These are phyloP conservation scores for Tetrastigma voinierianum DNA, from an alignment of 164 flowering plant genomes.

Conservation along the genomic window DNA sequence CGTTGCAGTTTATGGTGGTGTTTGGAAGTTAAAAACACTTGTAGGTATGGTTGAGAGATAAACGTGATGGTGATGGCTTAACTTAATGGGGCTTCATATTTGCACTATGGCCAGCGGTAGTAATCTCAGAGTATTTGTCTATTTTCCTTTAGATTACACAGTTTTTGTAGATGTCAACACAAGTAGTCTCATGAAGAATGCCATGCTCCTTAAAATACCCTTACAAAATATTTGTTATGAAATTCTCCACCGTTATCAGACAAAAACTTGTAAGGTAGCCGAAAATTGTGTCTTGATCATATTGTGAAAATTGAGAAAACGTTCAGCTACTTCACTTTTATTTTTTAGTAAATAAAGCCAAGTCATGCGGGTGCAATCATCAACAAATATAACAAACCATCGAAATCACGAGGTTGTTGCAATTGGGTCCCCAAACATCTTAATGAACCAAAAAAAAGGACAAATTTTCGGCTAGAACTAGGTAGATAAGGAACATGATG, in stretches of 20 bases:
- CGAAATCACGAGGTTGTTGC: neutral
- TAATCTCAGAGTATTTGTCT: conserved; percentile 8
- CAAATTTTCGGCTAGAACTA: neutral
- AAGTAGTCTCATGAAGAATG: too few relatives aligned
- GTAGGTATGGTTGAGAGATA: neutral
- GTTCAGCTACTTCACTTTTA: conserved; percentile 4
- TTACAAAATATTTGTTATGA: neutral
- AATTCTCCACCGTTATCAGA: conserved; percentile 6
- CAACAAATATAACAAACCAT: too few relatives aligned
- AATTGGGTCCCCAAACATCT: conserved; percentile 3
- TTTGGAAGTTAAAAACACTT: conserved; percentile 4
- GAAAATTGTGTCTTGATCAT: conserved; percentile 10
- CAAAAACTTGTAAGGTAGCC: conserved; percentile 1
- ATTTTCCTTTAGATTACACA: too few relatives aligned
- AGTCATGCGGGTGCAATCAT: too few relatives aligned
- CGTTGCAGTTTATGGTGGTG: conserved; percentile 1
- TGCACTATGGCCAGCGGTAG: neutral
- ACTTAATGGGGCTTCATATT: conserved; percentile 6
- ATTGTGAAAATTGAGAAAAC: conserved; percentile 3
- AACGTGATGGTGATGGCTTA: conserved; percentile 5
- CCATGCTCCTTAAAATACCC: too few relatives aligned
- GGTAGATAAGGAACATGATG: too few relatives aligned
- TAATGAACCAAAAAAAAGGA: neutral
- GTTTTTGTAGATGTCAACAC: too few relatives aligned
- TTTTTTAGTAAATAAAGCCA: too few relatives aligned